Evolutionary conservation across 2,329 filamentous ascomycete genomes (phyloP).

Genomic region (Orbilia brochopaga): DNA sequence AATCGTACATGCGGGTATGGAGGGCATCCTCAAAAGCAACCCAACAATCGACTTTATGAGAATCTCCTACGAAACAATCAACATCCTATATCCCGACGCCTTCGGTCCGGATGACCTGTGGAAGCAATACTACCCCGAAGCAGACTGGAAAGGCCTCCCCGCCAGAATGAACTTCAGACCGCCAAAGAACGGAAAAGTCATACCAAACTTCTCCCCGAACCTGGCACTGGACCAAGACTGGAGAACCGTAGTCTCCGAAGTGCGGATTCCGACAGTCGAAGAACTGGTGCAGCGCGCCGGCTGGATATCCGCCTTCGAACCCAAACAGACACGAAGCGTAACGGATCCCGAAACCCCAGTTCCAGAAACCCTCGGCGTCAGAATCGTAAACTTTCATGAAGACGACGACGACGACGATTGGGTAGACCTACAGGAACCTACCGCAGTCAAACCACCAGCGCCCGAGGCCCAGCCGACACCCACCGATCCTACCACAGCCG

Average conservation of each 20-base stretch:
- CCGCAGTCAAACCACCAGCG: slow-evolving; percentile 19
- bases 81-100: slow-evolving; percentile 51
- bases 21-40: slow-evolving; percentile 41
- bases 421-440: slow-evolving; percentile 21
- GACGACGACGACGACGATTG: slow-evolving; percentile 42
- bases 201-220: slow-evolving; percentile 50
- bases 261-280: slow-evolving; percentile 18
- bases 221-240: slow-evolving; percentile 33
- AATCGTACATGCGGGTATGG: slow-evolving; percentile 50
- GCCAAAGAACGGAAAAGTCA: slow-evolving; percentile 44
- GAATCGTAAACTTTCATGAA: slow-evolving; percentile 6
- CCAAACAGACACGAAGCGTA: not conserved
- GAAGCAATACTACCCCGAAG: slow-evolving; percentile 50
- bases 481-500: slow-evolving; percentile 5
- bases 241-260: slow-evolving; percentile 42
- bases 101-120: slow-evolving; percentile 47
- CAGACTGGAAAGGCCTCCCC: slow-evolving; percentile 51
- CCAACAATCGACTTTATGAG: slow-evolving; percentile 44
- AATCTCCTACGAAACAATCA: slow-evolving; percentile 49
- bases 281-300: slow-evolving; percentile 44
- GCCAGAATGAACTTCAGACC: slow-evolving; percentile 49
- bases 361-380: not conserved
- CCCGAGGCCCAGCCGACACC: slow-evolving; percentile 5
- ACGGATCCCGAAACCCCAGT: not conserved
- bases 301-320: slow-evolving; percentile 48